Base-by-base conservation (phyloP, 2,329 filamentous ascomycete species). In the Meredithiella fracta region DNA sequence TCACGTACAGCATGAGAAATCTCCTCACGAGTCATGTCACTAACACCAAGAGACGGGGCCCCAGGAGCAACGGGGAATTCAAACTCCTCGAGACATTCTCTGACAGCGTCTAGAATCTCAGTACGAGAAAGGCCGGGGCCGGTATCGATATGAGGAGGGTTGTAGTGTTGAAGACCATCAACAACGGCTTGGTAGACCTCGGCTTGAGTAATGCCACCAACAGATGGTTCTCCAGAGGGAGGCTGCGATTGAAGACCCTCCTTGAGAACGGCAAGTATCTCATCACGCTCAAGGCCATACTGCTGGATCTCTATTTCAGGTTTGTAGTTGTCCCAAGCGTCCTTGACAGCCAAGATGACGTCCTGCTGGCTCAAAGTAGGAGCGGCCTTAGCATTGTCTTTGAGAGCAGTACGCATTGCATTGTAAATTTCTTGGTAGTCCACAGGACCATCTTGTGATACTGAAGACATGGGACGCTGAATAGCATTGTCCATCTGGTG, bases 301-400 rank as follows among this genome's bases (percentile, higher is more conserved):
- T 94, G 88, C 62, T 95, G 85, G 3, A 94, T 76, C 62, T 94
- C 84, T 53, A 95, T 88, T 63, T 96, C 88, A 1, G 91, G 91
- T 68, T 94, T 94, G 69, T 94, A 94, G 55, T 82, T 86, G 65
- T 96, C 91, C 80, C 89, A 94, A 1, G 90, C 91, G 62, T 95
- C 89, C 62, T 83, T 82, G 14, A 97, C 85, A 2, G 90, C 89
- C 26, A 85, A 78, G 1, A 97, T 77, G 37, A 97, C 86, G 58
- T 94, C 87, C 51, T 95, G 87, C 61, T 85, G 80, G 62, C 81
- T 83, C 50, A 87, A 69, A 14, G 29, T 14, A n/a, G n/a, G 72
- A 69, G 8, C 69, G 70, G 38, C 69, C 72, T 50, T 67, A 70
- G 40, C 53, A 3, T 78, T 74, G 62, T 85, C 83, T 59, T 78